Evolutionary conservation across 768 basidiomycete species (phyloP).

Genomic region (Cystobasidium ongulense): DNA sequence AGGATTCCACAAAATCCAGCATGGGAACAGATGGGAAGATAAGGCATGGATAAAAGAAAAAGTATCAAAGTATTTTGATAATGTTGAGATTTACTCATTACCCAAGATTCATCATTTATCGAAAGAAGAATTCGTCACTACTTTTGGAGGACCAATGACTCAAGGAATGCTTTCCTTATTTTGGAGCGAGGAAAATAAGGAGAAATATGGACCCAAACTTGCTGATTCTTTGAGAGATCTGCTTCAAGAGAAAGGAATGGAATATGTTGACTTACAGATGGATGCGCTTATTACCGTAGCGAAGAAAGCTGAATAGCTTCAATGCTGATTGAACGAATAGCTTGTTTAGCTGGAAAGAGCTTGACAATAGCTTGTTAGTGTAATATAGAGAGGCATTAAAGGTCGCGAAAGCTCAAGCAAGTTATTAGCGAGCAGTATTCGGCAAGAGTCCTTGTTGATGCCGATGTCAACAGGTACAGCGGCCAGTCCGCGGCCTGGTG

Average conservation of each 20-base stretch:
- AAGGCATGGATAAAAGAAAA: not conserved
- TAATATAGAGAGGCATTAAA: no score
- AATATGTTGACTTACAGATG: not conserved
- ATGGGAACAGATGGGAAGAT: not conserved
- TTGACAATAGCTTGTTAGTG: no score
- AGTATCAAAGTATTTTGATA: not conserved
- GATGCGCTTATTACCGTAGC: constrained; percentile 3
- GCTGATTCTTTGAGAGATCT: not conserved
- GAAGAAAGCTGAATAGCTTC: not conserved
- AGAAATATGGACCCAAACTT: not conserved
- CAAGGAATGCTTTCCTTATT: constrained; percentile 11
- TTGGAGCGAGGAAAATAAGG: not conserved
- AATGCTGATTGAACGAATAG: not conserved
- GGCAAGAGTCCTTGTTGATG: no score
- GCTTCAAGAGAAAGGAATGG: constrained; percentile 1
- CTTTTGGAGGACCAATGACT: constrained; percentile 22
- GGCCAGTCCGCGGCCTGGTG: no score
- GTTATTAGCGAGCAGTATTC: no score
- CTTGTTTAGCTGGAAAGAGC: no score
- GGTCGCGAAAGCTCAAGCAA: no score
- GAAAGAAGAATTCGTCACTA: not conserved
- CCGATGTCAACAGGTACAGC: no score
- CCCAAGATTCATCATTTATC: not conserved
- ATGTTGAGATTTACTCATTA: not conserved
- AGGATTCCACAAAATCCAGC: constrained; percentile 12